Percentiles rank a stretch among this genome's conserved stretches.
Conservation (phyloP, 805 yeast genomes). For the Metschnikowia colocasiae region DNA sequence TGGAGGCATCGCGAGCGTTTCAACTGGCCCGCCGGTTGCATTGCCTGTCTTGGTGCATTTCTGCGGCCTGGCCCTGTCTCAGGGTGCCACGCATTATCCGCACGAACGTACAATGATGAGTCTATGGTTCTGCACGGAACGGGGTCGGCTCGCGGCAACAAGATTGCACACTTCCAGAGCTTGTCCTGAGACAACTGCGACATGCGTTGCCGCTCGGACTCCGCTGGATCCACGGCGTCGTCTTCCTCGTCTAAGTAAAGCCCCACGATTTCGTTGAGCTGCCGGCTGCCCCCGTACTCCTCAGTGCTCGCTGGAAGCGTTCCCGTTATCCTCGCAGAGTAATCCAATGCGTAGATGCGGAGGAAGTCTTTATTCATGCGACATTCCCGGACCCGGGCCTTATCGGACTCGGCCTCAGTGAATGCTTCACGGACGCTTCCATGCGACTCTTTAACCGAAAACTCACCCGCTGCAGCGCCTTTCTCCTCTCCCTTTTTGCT, state of each 20-base stretch:
- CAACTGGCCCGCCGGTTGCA: conserved; percentile 37
- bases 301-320: conserved; percentile 8
- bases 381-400: conserved; percentile 13
- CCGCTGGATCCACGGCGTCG: not conserved
- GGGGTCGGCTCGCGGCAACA: conserved; percentile 49
- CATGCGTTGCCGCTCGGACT: conserved; percentile 1
- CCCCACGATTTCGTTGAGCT: conserved; percentile 3
- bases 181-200: conserved; percentile 17
- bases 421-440: not conserved
- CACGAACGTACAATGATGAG: conserved; percentile 20
- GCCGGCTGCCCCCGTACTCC: conserved; percentile 5
- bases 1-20: conserved; percentile 10
- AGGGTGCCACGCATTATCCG: not conserved
- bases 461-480: not conserved
- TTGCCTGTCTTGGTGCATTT: conserved; percentile 13
- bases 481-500: not conserved
- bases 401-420: not conserved
- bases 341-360: conserved; percentile 18
- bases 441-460: not conserved
- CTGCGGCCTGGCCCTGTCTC: not conserved
- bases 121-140: conserved; percentile 23
- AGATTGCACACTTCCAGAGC: conserved; percentile 33
- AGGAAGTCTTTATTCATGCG: conserved; percentile 18
- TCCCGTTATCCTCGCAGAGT: conserved; percentile 11
- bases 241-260: not conserved